Base-by-base conservation (phyloP, 768 basidiomycete genomes). In the Amanita exitialis region DNA sequence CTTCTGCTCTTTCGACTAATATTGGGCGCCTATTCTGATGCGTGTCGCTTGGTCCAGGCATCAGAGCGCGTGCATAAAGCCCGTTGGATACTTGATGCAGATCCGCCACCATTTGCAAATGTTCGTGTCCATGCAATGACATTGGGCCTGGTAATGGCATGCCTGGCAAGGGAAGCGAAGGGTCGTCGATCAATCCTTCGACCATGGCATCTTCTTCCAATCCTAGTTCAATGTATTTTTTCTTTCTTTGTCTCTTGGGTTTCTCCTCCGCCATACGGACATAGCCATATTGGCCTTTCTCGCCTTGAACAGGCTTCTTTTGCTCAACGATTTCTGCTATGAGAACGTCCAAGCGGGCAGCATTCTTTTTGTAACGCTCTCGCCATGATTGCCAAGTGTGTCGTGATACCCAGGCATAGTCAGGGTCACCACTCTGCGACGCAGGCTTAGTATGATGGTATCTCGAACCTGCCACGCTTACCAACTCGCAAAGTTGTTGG, bases 361-460 rank as follows among this genome's bases (percentile, higher is more conserved):
- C 69, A 54, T 91, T 84, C 65, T 90, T 90, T 70, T 90, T 90
- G 69, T 91, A 91, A 25, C 89, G 74, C 60, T 91, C 88, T 23
- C 89, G 78, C 88, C 88, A 91, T 13, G 88, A 91, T 56, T 90
- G 86, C 88, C 88, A 91, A 2, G 87, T 89, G 61, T 91, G 88
- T 13, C 87, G 80, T 21, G 70, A 73, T 16, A 89, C 89, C 88
- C 88, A 90, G 0, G 76, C 70, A 58, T 79, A 89, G 55, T 86
- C 85, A 1, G 86, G 82, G 54, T 88, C 83, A 45, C 66, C 65
- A 44, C 69, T 71, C 86, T 89, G 56, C 15, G 30, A 38, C 3
- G 38, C 53, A 54, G 32, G 43, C 42, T 39, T 16, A 48, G 35
- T 9, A n/a, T 6, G 8, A 47, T 23, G 6, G 5, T 20, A 12